Base-by-base conservation (phyloP, 106 monocot species). In the Dioscorea zingiberensis region DNA sequence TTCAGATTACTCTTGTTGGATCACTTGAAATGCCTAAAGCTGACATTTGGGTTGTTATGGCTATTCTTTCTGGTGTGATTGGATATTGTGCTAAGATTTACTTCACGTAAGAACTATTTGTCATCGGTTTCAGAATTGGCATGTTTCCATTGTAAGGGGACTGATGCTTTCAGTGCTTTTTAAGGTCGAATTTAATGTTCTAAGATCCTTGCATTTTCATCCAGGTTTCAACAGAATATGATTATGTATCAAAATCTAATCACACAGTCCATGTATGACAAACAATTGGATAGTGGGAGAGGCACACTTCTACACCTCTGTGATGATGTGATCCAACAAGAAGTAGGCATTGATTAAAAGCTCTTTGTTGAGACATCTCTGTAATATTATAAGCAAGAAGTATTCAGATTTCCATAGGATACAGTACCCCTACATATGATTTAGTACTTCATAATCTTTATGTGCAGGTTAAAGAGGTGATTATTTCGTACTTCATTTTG, bases 311-410 rank as follows among this genome's bases (percentile, higher is more conserved):
- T 95, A 29, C 95, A 95, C 59, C 78, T 95, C 28, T 95, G 95
- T 68, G 95, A 95, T 80, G 91, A 95, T 78, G 95, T 95, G 44
- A 88, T 95, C 51, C 85, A 95, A 73, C 95, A 95, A 69, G 95
- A 95, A 83, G 95, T 95, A 71, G 13, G 65, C 58, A 56, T 8
- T 24, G 58, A 44, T 48, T 24, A 19, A 10, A 47, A 22, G 10
- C 9, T 17, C n/a, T 21, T 26, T 17, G 9, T 63, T 30, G 3
- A 24, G 58, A 58, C 38, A 38, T 38, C 9, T 57, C 1, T 2
- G n/a, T n/a, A n/a, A n/a, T n/a, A n/a, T n/a, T n/a, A n/a, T n/a
- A n/a, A n/a, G n/a, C n/a, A n/a, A n/a, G n/a, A n/a, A n/a, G n/a
- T n/a, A n/a, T n/a, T n/a, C n/a, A n/a, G n/a, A n/a, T n/a, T n/a